Conservation (phyloP, 768 basidiomycete genomes). For the Suillus plorans region DNA sequence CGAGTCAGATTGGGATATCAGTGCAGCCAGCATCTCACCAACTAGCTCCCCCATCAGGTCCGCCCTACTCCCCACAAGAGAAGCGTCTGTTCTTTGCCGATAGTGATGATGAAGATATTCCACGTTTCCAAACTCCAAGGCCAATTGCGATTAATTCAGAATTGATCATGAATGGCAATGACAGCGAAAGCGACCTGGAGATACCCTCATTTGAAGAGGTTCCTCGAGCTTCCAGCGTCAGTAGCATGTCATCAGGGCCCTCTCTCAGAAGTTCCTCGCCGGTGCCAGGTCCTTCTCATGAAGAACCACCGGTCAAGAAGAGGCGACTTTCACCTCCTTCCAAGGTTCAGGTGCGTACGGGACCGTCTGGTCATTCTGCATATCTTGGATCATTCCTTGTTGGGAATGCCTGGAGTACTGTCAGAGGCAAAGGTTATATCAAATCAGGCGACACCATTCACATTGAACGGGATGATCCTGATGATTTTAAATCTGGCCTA, state of each 20-base stretch:
- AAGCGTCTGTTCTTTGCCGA: conserved; percentile 41
- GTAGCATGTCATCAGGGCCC: conserved; percentile 34
- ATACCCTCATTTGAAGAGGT: conserved; percentile 30
- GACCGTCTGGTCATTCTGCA: not conserved
- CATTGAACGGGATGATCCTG: conserved; percentile 54
- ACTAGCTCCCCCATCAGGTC: conserved; percentile 4
- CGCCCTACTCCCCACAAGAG: conserved; percentile 19
- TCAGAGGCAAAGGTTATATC: conserved; percentile 69
- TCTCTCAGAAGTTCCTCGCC: conserved; percentile 28
- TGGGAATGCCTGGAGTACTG: conserved; percentile 78
- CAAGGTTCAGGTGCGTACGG: not conserved
- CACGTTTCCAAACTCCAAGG: conserved; percentile 12
- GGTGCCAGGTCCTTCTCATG: conserved; percentile 12
- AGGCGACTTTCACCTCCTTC: conserved; percentile 43
- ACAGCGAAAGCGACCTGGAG: conserved; percentile 35
- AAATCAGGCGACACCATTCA: conserved; percentile 59
- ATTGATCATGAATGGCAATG: conserved; percentile 36
- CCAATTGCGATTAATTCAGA: conserved; percentile 28
- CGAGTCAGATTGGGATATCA: not conserved
- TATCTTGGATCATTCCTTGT: conserved; percentile 72
- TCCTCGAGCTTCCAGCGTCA: conserved; percentile 42
- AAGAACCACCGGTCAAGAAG: conserved; percentile 44
- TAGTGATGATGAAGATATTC: conserved; percentile 44
- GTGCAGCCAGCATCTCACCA: conserved; percentile 1
- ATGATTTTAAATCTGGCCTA: conserved; percentile 26